Evolutionary conservation across 495 filamentous ascomycete species (phyloP).

Genomic region (Cryomyces minteri): DNA sequence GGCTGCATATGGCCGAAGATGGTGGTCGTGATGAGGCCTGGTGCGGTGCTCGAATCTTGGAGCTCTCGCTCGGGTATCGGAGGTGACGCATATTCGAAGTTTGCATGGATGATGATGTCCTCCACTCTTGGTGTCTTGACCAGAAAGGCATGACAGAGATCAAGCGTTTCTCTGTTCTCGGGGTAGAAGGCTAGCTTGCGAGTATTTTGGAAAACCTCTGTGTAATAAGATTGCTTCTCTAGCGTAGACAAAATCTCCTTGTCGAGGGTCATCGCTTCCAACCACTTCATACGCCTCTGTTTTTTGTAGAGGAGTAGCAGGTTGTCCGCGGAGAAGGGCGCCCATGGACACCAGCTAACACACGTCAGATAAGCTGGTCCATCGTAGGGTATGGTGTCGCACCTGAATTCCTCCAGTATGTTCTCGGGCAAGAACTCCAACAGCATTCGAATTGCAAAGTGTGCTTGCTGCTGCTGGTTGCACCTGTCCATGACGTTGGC

Average conservation of each 20-base stretch:
- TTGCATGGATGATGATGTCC: conserved; percentile 18
- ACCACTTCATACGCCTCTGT: conserved; percentile 20
- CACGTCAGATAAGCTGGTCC: neutral
- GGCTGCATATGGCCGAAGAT: conserved; percentile 20
- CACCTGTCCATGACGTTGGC: conserved; percentile 14
- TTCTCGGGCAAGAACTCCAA: conserved; percentile 22
- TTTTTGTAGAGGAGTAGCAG: conserved; percentile 19
- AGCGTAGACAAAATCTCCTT: conserved; percentile 11
- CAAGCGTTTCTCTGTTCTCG: conserved; percentile 13
- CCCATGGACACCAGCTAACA: conserved; percentile 20
- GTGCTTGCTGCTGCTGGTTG: conserved; percentile 16
- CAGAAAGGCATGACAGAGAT: conserved; percentile 13
- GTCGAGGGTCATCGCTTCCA: conserved; percentile 20
- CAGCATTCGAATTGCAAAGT: conserved; percentile 22
- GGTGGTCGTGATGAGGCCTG: conserved; percentile 17
- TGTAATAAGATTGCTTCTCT: conserved; percentile 14
- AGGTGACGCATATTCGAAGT: conserved; percentile 12
- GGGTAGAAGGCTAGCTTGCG: conserved; percentile 19
- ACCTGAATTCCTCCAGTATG: conserved; percentile 19
- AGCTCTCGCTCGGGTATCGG: conserved; percentile 15
- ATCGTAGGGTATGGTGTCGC: neutral
- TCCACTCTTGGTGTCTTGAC: conserved; percentile 14
- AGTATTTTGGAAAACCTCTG: conserved; percentile 13
- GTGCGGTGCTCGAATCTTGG: conserved; percentile 18
- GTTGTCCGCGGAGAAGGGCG: conserved; percentile 19